Percentiles rank a stretch among this genome's conserved stretches.
phyloP scores from a whole-genome alignment of 495 filamentous ascomycete genomes.

The Hypoxylon fuscum region DNA sequence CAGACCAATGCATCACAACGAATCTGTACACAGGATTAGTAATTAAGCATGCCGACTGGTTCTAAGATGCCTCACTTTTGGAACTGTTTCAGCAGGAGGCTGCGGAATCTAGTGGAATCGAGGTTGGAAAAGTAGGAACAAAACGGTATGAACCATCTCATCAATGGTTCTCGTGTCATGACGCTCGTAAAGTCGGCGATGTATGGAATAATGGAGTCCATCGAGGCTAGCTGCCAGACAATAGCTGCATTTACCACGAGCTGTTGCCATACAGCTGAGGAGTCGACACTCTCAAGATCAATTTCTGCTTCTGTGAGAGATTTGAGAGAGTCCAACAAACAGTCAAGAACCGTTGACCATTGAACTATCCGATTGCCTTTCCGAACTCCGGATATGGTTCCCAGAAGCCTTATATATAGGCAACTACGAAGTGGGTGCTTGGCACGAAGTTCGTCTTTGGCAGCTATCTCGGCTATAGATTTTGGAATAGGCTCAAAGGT shows the following conservation, averaged over 20 bases:
- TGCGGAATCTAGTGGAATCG: constrained; percentile 77
- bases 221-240: constrained; percentile 75
- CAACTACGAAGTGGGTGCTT: constrained; percentile 53
- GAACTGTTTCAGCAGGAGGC: constrained; percentile 80
- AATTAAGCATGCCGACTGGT: neutral
- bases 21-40: constrained; percentile 61
- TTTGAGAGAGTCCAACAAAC: constrained; percentile 64
- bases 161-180: constrained; percentile 69
- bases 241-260: constrained; percentile 72
- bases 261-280: constrained; percentile 61
- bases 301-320: constrained; percentile 45
- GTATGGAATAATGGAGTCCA: constrained; percentile 78
- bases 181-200: constrained; percentile 68
- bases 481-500: constrained; percentile 72
- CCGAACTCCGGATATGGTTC: constrained; percentile 73
- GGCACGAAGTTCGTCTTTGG: constrained; percentile 40
- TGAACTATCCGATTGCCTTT: constrained; percentile 77
- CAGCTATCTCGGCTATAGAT: constrained; percentile 62
- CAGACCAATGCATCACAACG: constrained; percentile 74
- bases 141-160: constrained; percentile 80
- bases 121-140: constrained; percentile 80
- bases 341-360: constrained; percentile 73
- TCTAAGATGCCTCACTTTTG: constrained; percentile 67
- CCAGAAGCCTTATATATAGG: constrained; percentile 69
- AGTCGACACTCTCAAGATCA: constrained; percentile 50